Percentiles rank a stretch among this genome's conserved stretches.
Evolutionary conservation across 371 early-diverging fungal genomes (phyloP).

Genomic region (Mortierella sp.): DNA sequence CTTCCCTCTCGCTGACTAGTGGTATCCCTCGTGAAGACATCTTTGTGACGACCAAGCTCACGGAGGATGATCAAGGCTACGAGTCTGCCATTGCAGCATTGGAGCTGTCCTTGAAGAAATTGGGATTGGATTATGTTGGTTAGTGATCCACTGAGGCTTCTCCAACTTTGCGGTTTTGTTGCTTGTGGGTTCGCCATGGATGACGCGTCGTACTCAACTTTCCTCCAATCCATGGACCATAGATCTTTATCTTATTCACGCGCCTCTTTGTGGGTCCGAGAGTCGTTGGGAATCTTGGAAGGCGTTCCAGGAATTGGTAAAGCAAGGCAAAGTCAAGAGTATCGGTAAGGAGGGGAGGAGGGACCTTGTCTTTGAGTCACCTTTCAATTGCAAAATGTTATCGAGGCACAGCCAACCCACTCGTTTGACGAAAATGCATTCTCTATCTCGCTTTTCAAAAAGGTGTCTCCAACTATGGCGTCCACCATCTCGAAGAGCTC

Average conservation of each 20-base stretch:
- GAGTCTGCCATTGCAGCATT: constrained; percentile 62
- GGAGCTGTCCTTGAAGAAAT: constrained; percentile 63
- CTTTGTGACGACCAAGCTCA: constrained; percentile 82
- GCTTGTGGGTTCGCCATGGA: too few species aligned
- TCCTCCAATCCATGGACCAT: not conserved
- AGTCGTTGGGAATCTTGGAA: constrained; percentile 62
- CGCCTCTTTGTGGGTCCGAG: constrained; percentile 65
- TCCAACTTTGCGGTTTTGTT: too few species aligned
- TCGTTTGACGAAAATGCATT: too few species aligned
- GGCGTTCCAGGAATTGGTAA: constrained; percentile 63
- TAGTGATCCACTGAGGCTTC: not conserved
- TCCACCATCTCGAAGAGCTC: constrained; percentile 67
- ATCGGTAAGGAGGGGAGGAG: constrained; percentile 60
- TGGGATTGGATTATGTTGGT: constrained; percentile 78
- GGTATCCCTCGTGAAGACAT: constrained; percentile 71
- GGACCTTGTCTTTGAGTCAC: not conserved
- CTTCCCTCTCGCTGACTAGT: constrained; percentile 25
- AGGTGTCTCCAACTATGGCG: constrained; percentile 84
- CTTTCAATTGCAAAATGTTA: not conserved
- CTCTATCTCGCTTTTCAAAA: constrained; percentile 13
- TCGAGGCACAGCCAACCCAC: too few species aligned
- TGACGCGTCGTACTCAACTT: too few species aligned
- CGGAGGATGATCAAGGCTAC: constrained; percentile 61
- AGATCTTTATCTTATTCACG: constrained; percentile 85
- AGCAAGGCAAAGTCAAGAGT: constrained; percentile 63